Conservation (phyloP, 176 grass and related monocot species). For the Olyra latifolia region DNA sequence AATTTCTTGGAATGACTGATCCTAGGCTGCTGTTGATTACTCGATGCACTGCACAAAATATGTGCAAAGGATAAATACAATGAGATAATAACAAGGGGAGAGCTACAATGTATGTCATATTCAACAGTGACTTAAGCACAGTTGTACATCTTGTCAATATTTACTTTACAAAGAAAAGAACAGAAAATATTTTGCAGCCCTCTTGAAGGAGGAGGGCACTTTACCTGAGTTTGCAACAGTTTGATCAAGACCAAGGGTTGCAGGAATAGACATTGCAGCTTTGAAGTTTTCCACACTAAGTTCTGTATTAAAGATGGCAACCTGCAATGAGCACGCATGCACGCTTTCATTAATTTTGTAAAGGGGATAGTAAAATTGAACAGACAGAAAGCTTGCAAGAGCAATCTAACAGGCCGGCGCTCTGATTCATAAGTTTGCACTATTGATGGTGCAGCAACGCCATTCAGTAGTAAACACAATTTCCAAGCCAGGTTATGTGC, state of each 20-base stretch:
- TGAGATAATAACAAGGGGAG: neutral
- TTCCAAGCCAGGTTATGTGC: constrained; percentile 98
- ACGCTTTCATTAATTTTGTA: constrained; percentile 18
- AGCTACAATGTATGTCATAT: neutral
- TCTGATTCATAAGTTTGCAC: constrained; percentile 85
- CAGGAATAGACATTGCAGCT: constrained; percentile 91
- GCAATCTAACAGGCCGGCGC: constrained; percentile 67
- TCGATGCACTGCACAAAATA: constrained; percentile 60
- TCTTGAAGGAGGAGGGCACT: neutral
- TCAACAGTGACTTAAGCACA: constrained; percentile 5
- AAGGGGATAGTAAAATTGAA: constrained; percentile 5
- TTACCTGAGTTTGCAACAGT: constrained; percentile 91
- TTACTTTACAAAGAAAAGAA: constrained; percentile 5
- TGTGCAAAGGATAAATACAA: constrained; percentile 14
- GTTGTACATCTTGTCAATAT: neutral
- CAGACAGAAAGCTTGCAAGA: constrained; percentile 23
- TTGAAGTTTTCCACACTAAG: constrained; percentile 90
- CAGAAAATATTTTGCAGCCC: neutral
- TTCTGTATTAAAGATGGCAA: constrained; percentile 87
- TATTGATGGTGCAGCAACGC: constrained; percentile 64
- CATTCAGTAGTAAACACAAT: constrained; percentile 56
- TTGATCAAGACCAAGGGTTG: constrained; percentile 88
- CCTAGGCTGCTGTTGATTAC: constrained; percentile 72
- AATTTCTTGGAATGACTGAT: constrained; percentile 65
- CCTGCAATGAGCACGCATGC: constrained; percentile 59